phyloP scores from a whole-genome alignment of 305 asterid species.

The Fraxinus ornus region DNA sequence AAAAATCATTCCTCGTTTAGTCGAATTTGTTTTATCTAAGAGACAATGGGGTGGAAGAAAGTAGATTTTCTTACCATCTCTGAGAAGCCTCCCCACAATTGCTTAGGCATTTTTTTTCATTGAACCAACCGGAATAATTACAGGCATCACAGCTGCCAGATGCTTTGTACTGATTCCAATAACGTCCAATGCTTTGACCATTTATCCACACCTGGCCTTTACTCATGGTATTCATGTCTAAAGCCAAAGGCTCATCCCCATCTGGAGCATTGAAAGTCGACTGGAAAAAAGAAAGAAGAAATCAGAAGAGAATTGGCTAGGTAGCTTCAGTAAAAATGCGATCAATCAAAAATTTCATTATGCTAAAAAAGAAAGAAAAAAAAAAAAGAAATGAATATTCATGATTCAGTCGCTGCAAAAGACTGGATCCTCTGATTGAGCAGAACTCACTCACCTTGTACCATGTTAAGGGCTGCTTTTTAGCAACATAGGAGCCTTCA shows the following conservation, averaged over 20 bases:
- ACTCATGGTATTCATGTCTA: constrained; percentile 91
- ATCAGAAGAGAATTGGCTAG: neutral
- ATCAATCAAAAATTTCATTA: neutral
- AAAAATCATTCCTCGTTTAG: constrained; percentile 10
- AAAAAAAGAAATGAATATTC: neutral
- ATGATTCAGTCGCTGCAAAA: neutral
- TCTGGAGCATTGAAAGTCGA: constrained; percentile 73
- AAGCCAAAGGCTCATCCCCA: constrained; percentile 82
- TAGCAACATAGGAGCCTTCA: constrained; percentile 61
- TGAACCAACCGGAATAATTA: constrained; percentile 75
- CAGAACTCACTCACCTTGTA: constrained; percentile 66
- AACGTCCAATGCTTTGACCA: constrained; percentile 80
- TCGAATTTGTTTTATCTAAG: neutral
- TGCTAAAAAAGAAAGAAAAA: neutral
- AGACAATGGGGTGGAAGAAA: neutral
- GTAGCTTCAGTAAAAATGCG: neutral
- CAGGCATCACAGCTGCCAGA: constrained; percentile 65
- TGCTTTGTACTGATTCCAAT: constrained; percentile 91
- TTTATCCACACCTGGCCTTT: constrained; percentile 98
- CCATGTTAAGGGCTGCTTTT: constrained; percentile 95
- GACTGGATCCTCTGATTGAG: neutral
- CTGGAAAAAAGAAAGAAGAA: constrained; percentile 37
- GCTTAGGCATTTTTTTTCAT: constrained; percentile 73
- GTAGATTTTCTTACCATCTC: constrained; percentile 57
- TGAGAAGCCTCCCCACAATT: constrained; percentile 91